These are phyloP conservation scores for Stachybotrys echinatus DNA, from an alignment of 2,329 filamentous ascomycete genomes.

Conservation along the genomic window DNA sequence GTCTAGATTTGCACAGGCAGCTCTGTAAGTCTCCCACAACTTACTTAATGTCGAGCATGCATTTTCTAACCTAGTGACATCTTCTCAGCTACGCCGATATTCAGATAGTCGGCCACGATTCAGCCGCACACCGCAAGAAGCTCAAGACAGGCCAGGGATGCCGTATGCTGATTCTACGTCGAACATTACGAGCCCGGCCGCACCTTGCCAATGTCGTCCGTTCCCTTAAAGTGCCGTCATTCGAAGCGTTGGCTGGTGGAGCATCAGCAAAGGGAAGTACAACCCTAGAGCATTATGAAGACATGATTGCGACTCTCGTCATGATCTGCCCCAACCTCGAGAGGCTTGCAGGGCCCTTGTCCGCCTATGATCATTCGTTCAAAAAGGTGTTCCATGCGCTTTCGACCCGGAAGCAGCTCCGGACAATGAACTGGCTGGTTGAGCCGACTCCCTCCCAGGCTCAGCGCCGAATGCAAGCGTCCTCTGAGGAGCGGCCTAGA, in stretches of 20 bases:
- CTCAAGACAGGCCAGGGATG: conserved; percentile 48
- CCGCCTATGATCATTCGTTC: conserved; percentile 50
- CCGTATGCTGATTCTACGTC: conserved; percentile 50
- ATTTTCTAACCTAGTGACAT: background rate
- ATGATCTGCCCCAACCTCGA: conserved; percentile 64
- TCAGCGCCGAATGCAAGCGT: conserved; percentile 27
- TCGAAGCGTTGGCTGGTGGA: conserved; percentile 32
- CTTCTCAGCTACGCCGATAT: conserved; percentile 51
- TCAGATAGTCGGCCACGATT: conserved; percentile 53
- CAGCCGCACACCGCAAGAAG: conserved; percentile 48
- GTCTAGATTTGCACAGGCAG: conserved; percentile 42
- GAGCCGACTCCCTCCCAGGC: conserved; percentile 25
- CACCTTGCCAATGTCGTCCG: conserved; percentile 51
- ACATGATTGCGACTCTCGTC: conserved; percentile 53
- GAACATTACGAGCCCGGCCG: conserved; percentile 49
- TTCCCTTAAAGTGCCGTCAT: conserved; percentile 46
- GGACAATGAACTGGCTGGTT: conserved; percentile 56
- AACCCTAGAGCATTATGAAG: conserved; percentile 46
- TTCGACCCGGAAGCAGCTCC: conserved; percentile 49
- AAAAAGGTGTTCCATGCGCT: conserved; percentile 54
- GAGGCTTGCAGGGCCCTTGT: conserved; percentile 48
- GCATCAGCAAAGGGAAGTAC: conserved; percentile 18
- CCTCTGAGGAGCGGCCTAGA: conserved; percentile 23
- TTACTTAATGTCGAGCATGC: background rate
- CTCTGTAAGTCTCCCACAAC: conserved; percentile 36